Percentiles rank a stretch among this genome's conserved stretches.
phyloP scores from a whole-genome alignment of 192 early-diverging fungal species.

The Coemansia sp. region DNA sequence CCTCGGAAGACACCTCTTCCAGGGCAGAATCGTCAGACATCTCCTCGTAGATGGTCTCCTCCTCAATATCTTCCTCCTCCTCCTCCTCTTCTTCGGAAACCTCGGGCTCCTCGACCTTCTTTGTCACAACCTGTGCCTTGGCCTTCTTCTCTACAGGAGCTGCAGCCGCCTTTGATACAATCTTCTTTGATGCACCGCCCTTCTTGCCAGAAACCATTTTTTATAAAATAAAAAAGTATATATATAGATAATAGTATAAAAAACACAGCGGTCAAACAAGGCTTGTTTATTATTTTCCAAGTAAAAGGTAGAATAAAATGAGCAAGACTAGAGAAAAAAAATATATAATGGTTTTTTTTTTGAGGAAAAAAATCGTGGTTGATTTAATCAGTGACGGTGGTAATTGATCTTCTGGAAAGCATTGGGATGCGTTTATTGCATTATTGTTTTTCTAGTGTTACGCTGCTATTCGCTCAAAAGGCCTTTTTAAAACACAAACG shows the following conservation, averaged over 20 bases:
- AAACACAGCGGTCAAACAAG: neutral
- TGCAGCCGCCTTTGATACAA: conserved; percentile 1
- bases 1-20: conserved; percentile 24
- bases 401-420: too few species aligned
- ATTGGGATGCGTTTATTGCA: too few species aligned
- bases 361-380: neutral
- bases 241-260: neutral
- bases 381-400: neutral
- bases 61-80: conserved; percentile 25
- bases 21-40: conserved; percentile 39
- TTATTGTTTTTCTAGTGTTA: too few species aligned
- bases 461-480: too few species aligned
- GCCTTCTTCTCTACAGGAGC: conserved; percentile 11
- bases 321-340: neutral
- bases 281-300: neutral
- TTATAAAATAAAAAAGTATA: neutral
- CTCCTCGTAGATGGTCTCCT: conserved; percentile 43
- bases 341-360: conserved; percentile 4
- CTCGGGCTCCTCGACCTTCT: conserved; percentile 23
- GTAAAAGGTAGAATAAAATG: neutral
- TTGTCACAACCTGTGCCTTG: neutral
- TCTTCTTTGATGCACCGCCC: conserved; percentile 1
- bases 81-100: conserved; percentile 31
- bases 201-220: conserved; percentile 18
- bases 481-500: too few species aligned